Percentiles rank a stretch among this genome's conserved stretches.
These are phyloP conservation scores for Penicillium sp. DNA, from an alignment of 2,329 filamentous ascomycete genomes.

Conservation along the genomic window DNA sequence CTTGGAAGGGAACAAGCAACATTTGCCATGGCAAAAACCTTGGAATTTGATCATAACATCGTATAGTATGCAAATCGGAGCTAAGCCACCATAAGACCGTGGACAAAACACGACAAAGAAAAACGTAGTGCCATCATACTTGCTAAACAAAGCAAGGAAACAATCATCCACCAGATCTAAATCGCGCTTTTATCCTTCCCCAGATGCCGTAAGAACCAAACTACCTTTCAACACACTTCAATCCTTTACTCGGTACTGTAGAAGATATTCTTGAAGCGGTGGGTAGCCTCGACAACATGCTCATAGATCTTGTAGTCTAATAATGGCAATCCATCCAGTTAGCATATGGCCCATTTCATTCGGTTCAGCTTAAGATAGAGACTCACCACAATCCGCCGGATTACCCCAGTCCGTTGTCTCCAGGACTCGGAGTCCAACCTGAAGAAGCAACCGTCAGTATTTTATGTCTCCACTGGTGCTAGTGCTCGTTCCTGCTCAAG, in stretches of 20 bases:
- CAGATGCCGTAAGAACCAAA: neutral
- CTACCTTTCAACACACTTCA: neutral
- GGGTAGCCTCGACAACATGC: slow-evolving; percentile 81
- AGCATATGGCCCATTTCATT: neutral
- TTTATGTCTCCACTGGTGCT: neutral
- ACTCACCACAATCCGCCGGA: slow-evolving; percentile 40
- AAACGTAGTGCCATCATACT: neutral
- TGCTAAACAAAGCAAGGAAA: neutral
- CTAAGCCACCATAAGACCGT: neutral
- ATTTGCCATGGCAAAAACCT: neutral
- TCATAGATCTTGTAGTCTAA: slow-evolving; percentile 74
- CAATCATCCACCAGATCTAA: neutral
- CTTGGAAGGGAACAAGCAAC: neutral
- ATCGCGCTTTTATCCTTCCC: neutral
- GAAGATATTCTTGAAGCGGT: slow-evolving; percentile 79
- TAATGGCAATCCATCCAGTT: neutral
- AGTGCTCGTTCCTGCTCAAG: neutral
- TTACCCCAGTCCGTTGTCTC: slow-evolving; percentile 46
- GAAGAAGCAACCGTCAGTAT: slow-evolving; percentile 3
- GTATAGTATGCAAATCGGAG: slow-evolving; percentile 6
- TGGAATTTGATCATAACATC: slow-evolving; percentile 16
- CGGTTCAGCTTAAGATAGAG: neutral
- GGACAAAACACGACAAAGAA: neutral
- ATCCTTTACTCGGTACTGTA: slow-evolving; percentile 52
- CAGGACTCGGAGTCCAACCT: slow-evolving; percentile 42